A percentile compares a stretch with the other conserved stretches of the same genome.
These are phyloP conservation scores for Venustampulla echinocandica DNA, from an alignment of 495 filamentous ascomycete species.

Conservation along the genomic window DNA sequence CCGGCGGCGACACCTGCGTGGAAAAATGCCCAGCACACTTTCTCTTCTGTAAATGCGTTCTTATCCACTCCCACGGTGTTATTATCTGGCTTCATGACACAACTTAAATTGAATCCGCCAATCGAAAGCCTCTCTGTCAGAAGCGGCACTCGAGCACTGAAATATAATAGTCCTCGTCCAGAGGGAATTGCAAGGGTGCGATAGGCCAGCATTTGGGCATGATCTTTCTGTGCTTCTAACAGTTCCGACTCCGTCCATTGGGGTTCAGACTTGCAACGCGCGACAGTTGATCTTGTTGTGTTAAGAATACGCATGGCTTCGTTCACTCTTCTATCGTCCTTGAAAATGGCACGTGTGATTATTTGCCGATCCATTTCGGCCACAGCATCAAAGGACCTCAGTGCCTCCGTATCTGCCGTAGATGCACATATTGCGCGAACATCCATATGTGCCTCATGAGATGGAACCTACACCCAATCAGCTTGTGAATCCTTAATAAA, in stretches of 20 bases:
- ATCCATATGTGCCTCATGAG: constrained; percentile 60
- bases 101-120: constrained; percentile 77
- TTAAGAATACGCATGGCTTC: constrained; percentile 76
- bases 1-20: constrained; percentile 89
- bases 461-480: constrained; percentile 34
- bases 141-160: constrained; percentile 71
- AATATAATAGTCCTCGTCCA: constrained; percentile 76
- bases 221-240: constrained; percentile 86
- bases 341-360: constrained; percentile 77
- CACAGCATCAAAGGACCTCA: constrained; percentile 54
- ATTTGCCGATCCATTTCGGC: constrained; percentile 72
- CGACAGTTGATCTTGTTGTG: constrained; percentile 64
- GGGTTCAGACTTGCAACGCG: constrained; percentile 63
- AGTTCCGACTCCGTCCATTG: constrained; percentile 78
- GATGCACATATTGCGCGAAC: constrained; percentile 63
- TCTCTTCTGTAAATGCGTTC: constrained; percentile 78
- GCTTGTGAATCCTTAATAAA: not conserved
- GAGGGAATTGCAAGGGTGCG: constrained; percentile 81
- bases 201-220: constrained; percentile 74
- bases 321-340: constrained; percentile 76
- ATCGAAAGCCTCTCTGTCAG: constrained; percentile 85
- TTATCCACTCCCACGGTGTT: constrained; percentile 84
- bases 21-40: constrained; percentile 96
- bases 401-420: constrained; percentile 47
- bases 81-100: constrained; percentile 82